These are phyloP conservation scores for Sporothrix schenckii DNA, from an alignment of 2,329 filamentous ascomycete genomes.

Conservation along the genomic window DNA sequence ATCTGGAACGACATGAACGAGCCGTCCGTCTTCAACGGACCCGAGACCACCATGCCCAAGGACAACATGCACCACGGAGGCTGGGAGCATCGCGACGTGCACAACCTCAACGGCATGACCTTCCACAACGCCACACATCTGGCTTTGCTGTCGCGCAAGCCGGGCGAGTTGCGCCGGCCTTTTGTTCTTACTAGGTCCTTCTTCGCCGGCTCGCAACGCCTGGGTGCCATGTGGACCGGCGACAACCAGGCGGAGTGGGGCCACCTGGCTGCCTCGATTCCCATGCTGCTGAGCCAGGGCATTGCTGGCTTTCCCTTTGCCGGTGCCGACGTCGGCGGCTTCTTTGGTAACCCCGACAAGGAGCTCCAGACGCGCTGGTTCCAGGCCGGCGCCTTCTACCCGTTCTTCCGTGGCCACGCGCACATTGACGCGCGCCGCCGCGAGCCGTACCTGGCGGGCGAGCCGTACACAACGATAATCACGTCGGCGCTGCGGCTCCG, in stretches of 20 bases:
- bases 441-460: constrained; percentile 85
- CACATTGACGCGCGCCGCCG: constrained; percentile 94
- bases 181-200: constrained; percentile 94
- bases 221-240: constrained; percentile 97
- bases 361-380: constrained; percentile 95
- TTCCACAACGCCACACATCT: constrained; percentile 93
- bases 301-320: constrained; percentile 93
- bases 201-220: constrained; percentile 85
- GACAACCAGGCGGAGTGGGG: constrained; percentile 95
- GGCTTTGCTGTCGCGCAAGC: constrained; percentile 80
- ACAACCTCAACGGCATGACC: constrained; percentile 94
- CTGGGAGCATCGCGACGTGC: constrained; percentile 96
- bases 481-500: constrained; percentile 84
- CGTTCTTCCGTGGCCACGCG: constrained; percentile 95
- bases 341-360: constrained; percentile 95
- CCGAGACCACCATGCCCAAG: constrained; percentile 98
- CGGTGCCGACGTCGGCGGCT: constrained; percentile 93
- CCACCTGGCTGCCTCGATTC: constrained; percentile 83
- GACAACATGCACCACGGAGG: constrained; percentile 89
- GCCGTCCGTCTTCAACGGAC: constrained; percentile 97
- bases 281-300: constrained; percentile 91
- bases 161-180: constrained; percentile 80
- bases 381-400: constrained; percentile 94
- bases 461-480: constrained; percentile 84
- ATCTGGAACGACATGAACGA: constrained; percentile 99